These are phyloP conservation scores for Kwoniella dejecticola DNA, from an alignment of 768 basidiomycete species.

Conservation along the genomic window DNA sequence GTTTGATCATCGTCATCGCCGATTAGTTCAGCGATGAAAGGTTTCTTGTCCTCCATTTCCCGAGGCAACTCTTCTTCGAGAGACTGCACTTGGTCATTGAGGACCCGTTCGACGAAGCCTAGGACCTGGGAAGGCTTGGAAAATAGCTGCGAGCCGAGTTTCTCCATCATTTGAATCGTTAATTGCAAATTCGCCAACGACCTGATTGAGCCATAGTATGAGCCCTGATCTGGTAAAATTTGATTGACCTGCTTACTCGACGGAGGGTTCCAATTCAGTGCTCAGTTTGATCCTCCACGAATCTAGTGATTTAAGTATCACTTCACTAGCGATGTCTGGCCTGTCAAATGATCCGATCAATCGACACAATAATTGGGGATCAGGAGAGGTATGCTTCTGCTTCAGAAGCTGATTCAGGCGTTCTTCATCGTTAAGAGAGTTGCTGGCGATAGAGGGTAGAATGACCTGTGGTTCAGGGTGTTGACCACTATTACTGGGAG, in stretches of 20 bases:
- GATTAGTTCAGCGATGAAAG: constrained; percentile 52
- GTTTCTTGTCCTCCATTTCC: constrained; percentile 50
- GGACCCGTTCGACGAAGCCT: constrained; percentile 77
- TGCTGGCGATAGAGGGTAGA: no score
- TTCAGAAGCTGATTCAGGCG: constrained; percentile 58
- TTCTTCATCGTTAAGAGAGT: constrained; percentile 35
- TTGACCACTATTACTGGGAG: no score
- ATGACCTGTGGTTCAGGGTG: no score
- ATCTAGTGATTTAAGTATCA: constrained; percentile 76
- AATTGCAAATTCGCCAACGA: constrained; percentile 76
- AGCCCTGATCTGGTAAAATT: background rate
- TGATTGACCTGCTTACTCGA: constrained; percentile 52
- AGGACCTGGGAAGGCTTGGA: constrained; percentile 71
- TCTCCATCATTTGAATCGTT: constrained; percentile 76
- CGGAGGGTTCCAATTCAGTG: constrained; percentile 24
- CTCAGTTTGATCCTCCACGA: constrained; percentile 63
- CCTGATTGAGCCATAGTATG: constrained; percentile 46
- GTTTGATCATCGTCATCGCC: constrained; percentile 63
- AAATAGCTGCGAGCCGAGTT: constrained; percentile 66
- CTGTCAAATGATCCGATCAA: constrained; percentile 69
- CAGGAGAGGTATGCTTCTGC: constrained; percentile 66
- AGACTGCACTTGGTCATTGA: constrained; percentile 52
- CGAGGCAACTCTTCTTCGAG: background rate
- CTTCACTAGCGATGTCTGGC: constrained; percentile 67
- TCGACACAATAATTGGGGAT: constrained; percentile 66